phyloP scores from a whole-genome alignment of 495 filamentous ascomycete species.

The Aspergillus bertholletiae region DNA sequence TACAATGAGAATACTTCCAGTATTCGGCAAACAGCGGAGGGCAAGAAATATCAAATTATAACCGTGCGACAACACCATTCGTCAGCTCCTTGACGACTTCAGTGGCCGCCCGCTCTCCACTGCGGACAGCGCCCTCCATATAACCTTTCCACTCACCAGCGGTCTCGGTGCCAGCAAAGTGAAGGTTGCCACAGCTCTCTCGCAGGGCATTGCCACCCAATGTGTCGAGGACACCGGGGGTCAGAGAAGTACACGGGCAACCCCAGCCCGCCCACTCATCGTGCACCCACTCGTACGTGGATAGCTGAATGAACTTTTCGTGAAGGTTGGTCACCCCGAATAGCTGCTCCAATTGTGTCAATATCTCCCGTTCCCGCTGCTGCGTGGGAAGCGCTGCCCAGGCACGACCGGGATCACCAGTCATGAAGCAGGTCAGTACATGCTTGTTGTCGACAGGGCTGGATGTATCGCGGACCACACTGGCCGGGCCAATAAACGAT shows the following conservation, averaged over 20 bases:
- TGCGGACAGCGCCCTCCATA: slow-evolving; percentile 46
- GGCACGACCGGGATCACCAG: slow-evolving; percentile 25
- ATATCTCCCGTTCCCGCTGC: slow-evolving; percentile 11
- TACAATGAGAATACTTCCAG: too few species aligned
- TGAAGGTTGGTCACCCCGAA: not conserved
- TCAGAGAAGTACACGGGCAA: slow-evolving; percentile 20
- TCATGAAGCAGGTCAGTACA: slow-evolving; percentile 40
- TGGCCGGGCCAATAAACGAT: slow-evolving; percentile 29
- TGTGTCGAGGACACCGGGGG: slow-evolving; percentile 21
- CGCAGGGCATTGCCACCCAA: slow-evolving; percentile 19
- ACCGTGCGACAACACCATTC: too few species aligned
- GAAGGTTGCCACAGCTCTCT: slow-evolving; percentile 29
- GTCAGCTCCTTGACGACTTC: slow-evolving; percentile 28
- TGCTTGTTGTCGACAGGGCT: slow-evolving; percentile 29
- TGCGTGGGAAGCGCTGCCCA: slow-evolving; percentile 21
- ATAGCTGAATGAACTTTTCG: slow-evolving; percentile 10
- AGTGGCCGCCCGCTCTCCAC: slow-evolving; percentile 31
- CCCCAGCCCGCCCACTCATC: slow-evolving; percentile 23
- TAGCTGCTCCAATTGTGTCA: slow-evolving; percentile 6
- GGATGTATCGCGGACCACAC: slow-evolving; percentile 38
- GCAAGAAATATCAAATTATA: too few species aligned
- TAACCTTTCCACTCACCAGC: slow-evolving; percentile 42
- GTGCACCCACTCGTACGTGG: slow-evolving; percentile 24
- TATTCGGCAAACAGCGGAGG: too few species aligned
- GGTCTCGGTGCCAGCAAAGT: slow-evolving; percentile 48